These are phyloP conservation scores for Phytophthora parvispora DNA, from an alignment of 352 stramenopile genomes.

Conservation along the genomic window DNA sequence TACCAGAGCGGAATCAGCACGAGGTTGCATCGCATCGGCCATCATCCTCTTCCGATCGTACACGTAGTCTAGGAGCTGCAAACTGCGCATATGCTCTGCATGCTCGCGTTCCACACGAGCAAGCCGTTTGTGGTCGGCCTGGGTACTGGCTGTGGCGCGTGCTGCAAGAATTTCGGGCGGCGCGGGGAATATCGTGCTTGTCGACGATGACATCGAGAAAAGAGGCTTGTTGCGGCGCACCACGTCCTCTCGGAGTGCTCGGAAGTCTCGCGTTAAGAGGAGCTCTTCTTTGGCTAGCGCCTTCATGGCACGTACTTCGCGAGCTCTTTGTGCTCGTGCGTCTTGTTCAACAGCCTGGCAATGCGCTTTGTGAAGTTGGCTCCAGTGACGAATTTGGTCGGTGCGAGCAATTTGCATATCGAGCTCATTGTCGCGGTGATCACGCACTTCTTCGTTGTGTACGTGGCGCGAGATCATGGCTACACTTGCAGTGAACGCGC, in stretches of 20 bases:
- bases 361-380: constrained; percentile 58
- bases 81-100: constrained; percentile 70
- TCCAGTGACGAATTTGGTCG: constrained; percentile 59
- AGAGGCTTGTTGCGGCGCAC: constrained; percentile 56
- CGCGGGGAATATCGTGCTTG: constrained; percentile 74
- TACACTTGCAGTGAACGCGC: constrained; percentile 71
- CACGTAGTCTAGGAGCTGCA: constrained; percentile 80
- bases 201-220: constrained; percentile 72
- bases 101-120: constrained; percentile 65
- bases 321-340: constrained; percentile 30
- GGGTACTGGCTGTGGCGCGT: constrained; percentile 62
- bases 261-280: constrained; percentile 51
- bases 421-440: constrained; percentile 49
- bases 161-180: constrained; percentile 76
- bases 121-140: constrained; percentile 49
- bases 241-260: constrained; percentile 53
- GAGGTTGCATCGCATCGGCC: constrained; percentile 53
- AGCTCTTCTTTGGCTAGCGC: constrained; percentile 61
- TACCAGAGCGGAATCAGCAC: constrained; percentile 63
- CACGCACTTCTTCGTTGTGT: constrained; percentile 70
- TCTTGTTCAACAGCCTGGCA: constrained; percentile 65
- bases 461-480: constrained; percentile 84
- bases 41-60: constrained; percentile 72
- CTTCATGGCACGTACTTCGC: constrained; percentile 73
- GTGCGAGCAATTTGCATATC: constrained; percentile 57